Percentiles rank a stretch among this genome's conserved stretches.
phyloP scores from a whole-genome alignment of 2,329 filamentous ascomycete species.

The Coniella lustricola region DNA sequence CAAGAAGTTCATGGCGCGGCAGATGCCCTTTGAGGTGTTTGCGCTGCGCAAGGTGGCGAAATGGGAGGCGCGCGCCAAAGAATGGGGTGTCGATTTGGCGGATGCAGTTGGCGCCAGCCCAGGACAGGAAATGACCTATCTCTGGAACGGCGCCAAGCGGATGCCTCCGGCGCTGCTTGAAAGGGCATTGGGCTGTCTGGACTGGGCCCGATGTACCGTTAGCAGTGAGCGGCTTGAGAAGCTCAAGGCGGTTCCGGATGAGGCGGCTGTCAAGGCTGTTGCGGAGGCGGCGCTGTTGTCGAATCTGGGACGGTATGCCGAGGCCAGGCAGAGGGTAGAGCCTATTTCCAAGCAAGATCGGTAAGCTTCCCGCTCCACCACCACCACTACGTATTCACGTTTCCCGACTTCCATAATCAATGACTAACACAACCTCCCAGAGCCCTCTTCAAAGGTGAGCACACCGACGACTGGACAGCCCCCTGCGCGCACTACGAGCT shows the following conservation, averaged over 20 bases:
- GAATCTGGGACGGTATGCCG: constrained; percentile 52
- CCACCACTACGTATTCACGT: no score
- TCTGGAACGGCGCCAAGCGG: constrained; percentile 85
- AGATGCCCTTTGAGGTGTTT: constrained; percentile 85
- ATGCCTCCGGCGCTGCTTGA: constrained; percentile 64
- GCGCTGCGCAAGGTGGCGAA: constrained; percentile 77
- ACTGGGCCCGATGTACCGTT: constrained; percentile 56
- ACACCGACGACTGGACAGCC: constrained; percentile 62
- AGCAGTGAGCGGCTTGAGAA: constrained; percentile 32
- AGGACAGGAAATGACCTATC: constrained; percentile 82
- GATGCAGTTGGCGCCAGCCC: constrained; percentile 80
- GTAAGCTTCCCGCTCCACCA: no score
- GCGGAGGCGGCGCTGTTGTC: constrained; percentile 60
- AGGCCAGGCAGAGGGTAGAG: constrained; percentile 60
- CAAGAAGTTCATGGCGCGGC: constrained; percentile 83
- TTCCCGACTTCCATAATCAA: no score
- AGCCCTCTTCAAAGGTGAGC: constrained; percentile 47
- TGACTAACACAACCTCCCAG: constrained; percentile 28
- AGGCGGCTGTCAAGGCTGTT: constrained; percentile 58
- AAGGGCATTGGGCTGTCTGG: constrained; percentile 53
- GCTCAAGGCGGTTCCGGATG: constrained; percentile 48
- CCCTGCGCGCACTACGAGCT: constrained; percentile 82
- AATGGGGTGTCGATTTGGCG: constrained; percentile 59
- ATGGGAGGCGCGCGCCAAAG: constrained; percentile 73
- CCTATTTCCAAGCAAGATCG: constrained; percentile 60